Conservation (phyloP, 2,329 filamentous ascomycete genomes). For the Calonectria multiphialidica region DNA sequence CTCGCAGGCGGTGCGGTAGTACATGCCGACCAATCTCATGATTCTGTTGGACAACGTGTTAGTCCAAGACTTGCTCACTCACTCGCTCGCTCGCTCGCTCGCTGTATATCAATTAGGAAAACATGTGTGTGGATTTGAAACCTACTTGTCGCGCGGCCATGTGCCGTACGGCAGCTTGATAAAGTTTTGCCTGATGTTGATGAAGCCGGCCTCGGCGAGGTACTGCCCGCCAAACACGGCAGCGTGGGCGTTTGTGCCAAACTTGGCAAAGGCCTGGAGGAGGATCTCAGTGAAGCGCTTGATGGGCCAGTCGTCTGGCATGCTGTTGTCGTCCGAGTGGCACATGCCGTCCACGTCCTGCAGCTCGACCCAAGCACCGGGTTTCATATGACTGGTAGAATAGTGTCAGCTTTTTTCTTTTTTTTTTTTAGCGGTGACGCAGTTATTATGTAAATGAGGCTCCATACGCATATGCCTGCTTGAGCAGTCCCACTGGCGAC, state of each 20-base stretch:
- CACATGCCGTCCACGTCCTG: slow-evolving; percentile 58
- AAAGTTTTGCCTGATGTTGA: slow-evolving; percentile 51
- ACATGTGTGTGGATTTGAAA: fast-evolving
- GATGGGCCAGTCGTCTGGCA: slow-evolving; percentile 49
- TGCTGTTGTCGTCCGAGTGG: slow-evolving; percentile 51
- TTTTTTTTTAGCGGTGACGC: not conserved
- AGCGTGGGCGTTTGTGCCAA: slow-evolving; percentile 53
- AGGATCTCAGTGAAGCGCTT: slow-evolving; percentile 50
- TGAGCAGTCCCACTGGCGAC: slow-evolving; percentile 44
- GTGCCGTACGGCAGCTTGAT: slow-evolving; percentile 58
- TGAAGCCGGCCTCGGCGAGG: slow-evolving; percentile 52
- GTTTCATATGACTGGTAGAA: slow-evolving; percentile 50
- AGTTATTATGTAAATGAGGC: not conserved
- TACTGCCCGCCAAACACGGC: slow-evolving; percentile 53
- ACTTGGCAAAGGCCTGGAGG: slow-evolving; percentile 51
- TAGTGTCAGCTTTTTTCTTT: not conserved
- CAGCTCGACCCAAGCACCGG: slow-evolving; percentile 60
- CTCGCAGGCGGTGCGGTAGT: slow-evolving; percentile 55
- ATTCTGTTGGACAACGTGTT: slow-evolving; percentile 36
- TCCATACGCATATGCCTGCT: slow-evolving; percentile 46
- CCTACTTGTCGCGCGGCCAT: slow-evolving; percentile 60
- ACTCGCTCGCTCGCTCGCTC: not conserved
- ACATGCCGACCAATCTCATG: slow-evolving; percentile 55
- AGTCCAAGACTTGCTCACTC: fast-evolving
- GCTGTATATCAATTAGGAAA: not conserved